Conservation (phyloP, 768 basidiomycete genomes). For the Amanita subjunquillea region DNA sequence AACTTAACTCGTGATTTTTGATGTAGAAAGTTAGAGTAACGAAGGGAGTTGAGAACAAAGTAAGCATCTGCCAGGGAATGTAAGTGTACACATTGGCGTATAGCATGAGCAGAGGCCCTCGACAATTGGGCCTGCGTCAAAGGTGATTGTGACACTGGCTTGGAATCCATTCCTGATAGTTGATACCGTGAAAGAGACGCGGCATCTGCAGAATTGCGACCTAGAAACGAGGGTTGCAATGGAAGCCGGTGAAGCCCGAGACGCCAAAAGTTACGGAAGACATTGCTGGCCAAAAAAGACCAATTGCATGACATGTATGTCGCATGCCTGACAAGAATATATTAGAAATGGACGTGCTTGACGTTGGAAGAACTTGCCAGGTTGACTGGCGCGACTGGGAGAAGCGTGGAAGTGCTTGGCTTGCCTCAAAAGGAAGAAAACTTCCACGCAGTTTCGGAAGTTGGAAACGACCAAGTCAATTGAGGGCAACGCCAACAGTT, state of each 20-base stretch:
- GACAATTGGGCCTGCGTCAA: slow-evolving; percentile 6
- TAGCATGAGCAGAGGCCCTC: slow-evolving; percentile 36
- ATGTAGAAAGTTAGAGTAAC: slow-evolving; percentile 24
- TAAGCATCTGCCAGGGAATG: slow-evolving; percentile 40
- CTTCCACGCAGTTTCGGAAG: neutral
- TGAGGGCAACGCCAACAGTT: neutral
- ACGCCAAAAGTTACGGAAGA: slow-evolving; percentile 13
- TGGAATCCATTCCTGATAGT: neutral
- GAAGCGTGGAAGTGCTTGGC: neutral
- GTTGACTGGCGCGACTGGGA: neutral
- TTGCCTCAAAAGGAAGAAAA: neutral
- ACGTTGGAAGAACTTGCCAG: slow-evolving; percentile 8
- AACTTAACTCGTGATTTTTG: slow-evolving; percentile 6
- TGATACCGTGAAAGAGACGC: neutral
- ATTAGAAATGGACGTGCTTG: neutral
- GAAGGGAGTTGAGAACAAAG: slow-evolving; percentile 48
- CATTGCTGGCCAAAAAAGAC: slow-evolving; percentile 39
- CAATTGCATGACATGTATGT: slow-evolving; percentile 66
- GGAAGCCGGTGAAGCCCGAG: neutral
- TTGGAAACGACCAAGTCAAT: neutral
- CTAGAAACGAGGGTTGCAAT: neutral
- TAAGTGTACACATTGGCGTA: slow-evolving; percentile 32
- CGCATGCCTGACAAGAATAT: slow-evolving; percentile 33
- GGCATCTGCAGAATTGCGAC: neutral
- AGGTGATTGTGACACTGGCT: neutral